Base-by-base conservation (phyloP, 345 rosid species). In the Ceriops decandra region DNA sequence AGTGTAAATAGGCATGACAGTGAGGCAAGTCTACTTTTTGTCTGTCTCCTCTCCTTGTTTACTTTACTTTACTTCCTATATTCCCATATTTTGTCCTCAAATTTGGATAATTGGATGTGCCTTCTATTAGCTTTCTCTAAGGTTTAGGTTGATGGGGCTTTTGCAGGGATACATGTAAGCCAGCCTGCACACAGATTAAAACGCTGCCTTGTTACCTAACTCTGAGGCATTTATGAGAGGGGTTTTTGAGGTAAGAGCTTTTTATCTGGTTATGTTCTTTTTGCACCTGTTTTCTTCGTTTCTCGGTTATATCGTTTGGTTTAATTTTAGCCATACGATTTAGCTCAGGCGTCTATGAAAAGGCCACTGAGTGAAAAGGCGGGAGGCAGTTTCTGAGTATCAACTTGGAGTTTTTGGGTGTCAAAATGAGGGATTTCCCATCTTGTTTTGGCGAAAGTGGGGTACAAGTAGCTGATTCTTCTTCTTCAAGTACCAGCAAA, bases 361-460 rank as follows among this genome's bases (percentile, higher is more conserved):
- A 81, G 65, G n/a, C 70, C 73, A 9, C 59, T 7, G 4, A 56
- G 30, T 56, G 59, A 56, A 21, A 53, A 42, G 26, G 28, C 5
- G 4, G 64, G 58, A 70, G 79, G 75, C 68, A 42, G 72, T 46
- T 64, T 66, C 57, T 52, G 36, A 27, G 64, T n/a, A 46, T 69
- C 57, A 72, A 64, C 70, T 62, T 77, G 74, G 31, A 35, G 60
- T 63, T 64, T 27, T 60, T 28, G 60, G 66, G 56, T 35, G 51
- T 11, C 47, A 82, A 80, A 69, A 93, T 93, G 97, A 93, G 87
- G 60, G 98, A 91, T 84, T 93, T 93, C 53, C 95, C 98, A 9
- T 91, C 97, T 83, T 91, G 98, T 76, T 93, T 92, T 49, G 89
- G 98, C 59, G 96, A 93, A 76, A 93, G 82, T 81, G 96, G 97